phyloP scores from a whole-genome alignment of 371 early-diverging fungal species.

The Blakeslea trispora region DNA sequence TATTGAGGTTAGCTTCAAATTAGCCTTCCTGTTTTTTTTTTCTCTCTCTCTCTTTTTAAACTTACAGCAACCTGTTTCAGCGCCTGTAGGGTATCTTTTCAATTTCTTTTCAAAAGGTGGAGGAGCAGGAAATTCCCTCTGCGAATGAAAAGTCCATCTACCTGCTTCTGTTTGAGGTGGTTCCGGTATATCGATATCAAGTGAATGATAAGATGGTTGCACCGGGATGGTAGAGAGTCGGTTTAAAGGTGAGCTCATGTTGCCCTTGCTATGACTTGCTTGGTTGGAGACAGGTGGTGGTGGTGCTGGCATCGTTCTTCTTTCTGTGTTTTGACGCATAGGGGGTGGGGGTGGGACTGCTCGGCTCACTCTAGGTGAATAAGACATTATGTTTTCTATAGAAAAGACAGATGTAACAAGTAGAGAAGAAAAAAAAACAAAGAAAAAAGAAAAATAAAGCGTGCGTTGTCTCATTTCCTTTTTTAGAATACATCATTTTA shows the following conservation, averaged over 20 bases:
- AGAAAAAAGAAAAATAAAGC: conserved; percentile 3
- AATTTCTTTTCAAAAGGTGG: conserved; percentile 49
- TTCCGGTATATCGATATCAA: conserved; percentile 46
- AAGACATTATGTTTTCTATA: too few relatives aligned
- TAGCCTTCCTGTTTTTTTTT: background rate
- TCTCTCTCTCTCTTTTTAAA: too few relatives aligned
- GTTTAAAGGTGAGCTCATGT: conserved; percentile 29
- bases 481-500: too few relatives aligned
- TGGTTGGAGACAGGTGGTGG: conserved; percentile 26
- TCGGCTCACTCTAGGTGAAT: conserved; percentile 11
- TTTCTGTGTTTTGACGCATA: conserved; percentile 22
- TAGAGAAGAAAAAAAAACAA: background rate
- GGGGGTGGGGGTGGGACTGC: conserved; percentile 30
- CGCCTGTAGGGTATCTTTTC: conserved; percentile 48
- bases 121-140: conserved; percentile 50
- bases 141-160: conserved; percentile 53
- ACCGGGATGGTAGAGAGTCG: conserved; percentile 46
- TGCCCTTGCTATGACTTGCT: background rate
- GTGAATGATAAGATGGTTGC: conserved; percentile 35
- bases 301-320: conserved; percentile 32
- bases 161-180: conserved; percentile 54
- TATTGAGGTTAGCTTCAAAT: background rate
- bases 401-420: too few relatives aligned
- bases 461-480: too few relatives aligned
- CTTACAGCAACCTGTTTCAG: conserved; percentile 55